Base-by-base conservation (phyloP, 2,329 filamentous ascomycete genomes). In the Dissoconium aciculare region DNA sequence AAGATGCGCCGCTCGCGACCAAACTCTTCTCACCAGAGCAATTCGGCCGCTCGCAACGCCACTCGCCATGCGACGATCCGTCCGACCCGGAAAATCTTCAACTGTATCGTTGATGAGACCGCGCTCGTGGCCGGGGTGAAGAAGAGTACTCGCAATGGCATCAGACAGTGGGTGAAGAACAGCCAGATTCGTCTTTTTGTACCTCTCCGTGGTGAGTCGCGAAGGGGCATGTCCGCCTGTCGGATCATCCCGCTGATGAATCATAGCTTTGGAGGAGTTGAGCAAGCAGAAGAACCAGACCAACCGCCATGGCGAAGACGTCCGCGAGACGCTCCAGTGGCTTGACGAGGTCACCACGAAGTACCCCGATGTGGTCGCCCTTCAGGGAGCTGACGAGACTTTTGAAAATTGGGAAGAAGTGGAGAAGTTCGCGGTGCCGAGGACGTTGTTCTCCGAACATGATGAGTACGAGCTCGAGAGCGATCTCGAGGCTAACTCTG, bases 41-140 rank as follows among this genome's bases (percentile, higher is more conserved):
- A n/a, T n/a, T 8, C 19, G 19, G 17, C 17, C 33, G 17, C 8
- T 16, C 27, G 33, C 26, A 21, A 30, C 32, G 31, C 41, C 25
- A 26, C 33, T 27, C 32, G 32, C 32, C 21, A 35, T 21, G 14
- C 40, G 34, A 32, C 25, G 14, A 23, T 33, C 11, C 33, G 33
- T 11, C 45, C 50, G 15, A 36, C 40, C 9, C 56, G 60, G 41
- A 65, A 64, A 52, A 45, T 64, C 34, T 65, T 66, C 57, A 65
- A 65, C 52, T 66, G 62, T 47, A 65, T 66, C 40, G 60, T 64
- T 40, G 63, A 66, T 44, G 63, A 66, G 41, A 62, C 58, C 12
- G 62, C 63, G 17, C 45, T 66, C 39, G 55, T 65, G 33, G 60
- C 60, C 24, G 62, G 63, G 35, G 60, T 63, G 28, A 64, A 64